Percentiles rank a stretch among this genome's conserved stretches.
Evolutionary conservation across 257 asterid species (phyloP).

Genomic region (Capsicum baccatum): DNA sequence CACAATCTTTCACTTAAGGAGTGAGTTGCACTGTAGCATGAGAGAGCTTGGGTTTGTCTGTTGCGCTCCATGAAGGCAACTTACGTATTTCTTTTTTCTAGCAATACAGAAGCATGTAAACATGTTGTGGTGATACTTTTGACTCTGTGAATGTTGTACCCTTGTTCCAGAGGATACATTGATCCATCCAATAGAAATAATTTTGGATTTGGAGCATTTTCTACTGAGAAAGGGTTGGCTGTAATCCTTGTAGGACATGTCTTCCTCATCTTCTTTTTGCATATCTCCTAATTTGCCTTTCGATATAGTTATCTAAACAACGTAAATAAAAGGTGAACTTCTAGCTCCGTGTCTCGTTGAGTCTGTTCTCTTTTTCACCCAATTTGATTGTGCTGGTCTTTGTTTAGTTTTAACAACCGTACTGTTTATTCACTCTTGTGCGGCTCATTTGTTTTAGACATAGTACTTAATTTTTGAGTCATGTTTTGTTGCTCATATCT

Average conservation of each 20-base stretch:
- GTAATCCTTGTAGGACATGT: neutral
- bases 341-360: neutral
- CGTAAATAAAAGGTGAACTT: neutral
- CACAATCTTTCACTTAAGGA: neutral
- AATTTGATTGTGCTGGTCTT: conserved; percentile 2
- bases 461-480: neutral
- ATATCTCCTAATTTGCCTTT: conserved; percentile 12
- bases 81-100: neutral
- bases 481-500: neutral
- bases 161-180: conserved; percentile 21
- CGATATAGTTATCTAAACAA: neutral
- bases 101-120: conserved; percentile 26
- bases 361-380: neutral
- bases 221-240: conserved; percentile 14
- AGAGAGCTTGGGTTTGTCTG: conserved; percentile 13
- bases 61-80: neutral
- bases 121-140: neutral
- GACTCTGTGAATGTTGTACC: neutral
- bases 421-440: conserved; percentile 4
- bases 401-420: neutral
- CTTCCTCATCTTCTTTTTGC: conserved; percentile 12
- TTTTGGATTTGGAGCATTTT: conserved; percentile 23
- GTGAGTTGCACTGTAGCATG: conserved; percentile 11
- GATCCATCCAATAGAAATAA: neutral
- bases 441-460: neutral